Conservation (phyloP, 129 eudicot genomes). For the Chrysanthemum seticuspe region DNA sequence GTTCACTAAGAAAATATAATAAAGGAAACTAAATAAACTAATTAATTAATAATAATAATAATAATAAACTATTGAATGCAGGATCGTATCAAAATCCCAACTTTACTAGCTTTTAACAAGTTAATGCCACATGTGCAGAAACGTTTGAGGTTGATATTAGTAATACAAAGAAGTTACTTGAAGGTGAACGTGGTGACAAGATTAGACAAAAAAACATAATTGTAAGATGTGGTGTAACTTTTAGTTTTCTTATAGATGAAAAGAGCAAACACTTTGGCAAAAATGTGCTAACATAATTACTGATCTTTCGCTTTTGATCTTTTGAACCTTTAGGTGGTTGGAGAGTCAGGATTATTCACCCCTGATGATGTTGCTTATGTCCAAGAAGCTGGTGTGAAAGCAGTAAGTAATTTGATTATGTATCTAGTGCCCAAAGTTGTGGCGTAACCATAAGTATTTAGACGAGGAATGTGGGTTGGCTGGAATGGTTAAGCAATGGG, state of each 20-base stretch:
- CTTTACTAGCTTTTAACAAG: slow-evolving; percentile 1
- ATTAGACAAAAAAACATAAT: slow-evolving; percentile 65
- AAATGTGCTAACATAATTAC: background rate
- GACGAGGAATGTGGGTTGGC: too few relatives aligned
- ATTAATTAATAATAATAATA: too few relatives aligned
- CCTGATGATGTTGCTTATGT: slow-evolving; percentile 93
- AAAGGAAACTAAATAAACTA: too few relatives aligned
- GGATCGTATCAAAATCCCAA: too few relatives aligned
- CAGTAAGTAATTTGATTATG: slow-evolving; percentile 51
- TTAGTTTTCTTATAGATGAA: background rate
- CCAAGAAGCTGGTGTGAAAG: slow-evolving; percentile 93
- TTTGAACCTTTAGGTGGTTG: slow-evolving; percentile 67
- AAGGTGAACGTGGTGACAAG: slow-evolving; percentile 77
- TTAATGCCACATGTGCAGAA: slow-evolving; percentile 38
- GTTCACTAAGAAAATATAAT: too few relatives aligned
- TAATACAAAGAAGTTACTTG: slow-evolving; percentile 84
- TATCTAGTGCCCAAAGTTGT: slow-evolving; percentile 9
- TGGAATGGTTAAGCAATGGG: too few relatives aligned
- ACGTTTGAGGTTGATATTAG: slow-evolving; percentile 82
- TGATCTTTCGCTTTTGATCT: slow-evolving; percentile 11
- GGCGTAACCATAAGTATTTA: background rate
- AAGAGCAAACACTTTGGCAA: too few relatives aligned
- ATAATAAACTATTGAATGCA: too few relatives aligned
- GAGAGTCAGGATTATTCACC: slow-evolving; percentile 97
- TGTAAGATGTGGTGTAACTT: slow-evolving; percentile 39